phyloP scores from a whole-genome alignment of 352 stramenopile genomes.

The Phytophthora quininea region DNA sequence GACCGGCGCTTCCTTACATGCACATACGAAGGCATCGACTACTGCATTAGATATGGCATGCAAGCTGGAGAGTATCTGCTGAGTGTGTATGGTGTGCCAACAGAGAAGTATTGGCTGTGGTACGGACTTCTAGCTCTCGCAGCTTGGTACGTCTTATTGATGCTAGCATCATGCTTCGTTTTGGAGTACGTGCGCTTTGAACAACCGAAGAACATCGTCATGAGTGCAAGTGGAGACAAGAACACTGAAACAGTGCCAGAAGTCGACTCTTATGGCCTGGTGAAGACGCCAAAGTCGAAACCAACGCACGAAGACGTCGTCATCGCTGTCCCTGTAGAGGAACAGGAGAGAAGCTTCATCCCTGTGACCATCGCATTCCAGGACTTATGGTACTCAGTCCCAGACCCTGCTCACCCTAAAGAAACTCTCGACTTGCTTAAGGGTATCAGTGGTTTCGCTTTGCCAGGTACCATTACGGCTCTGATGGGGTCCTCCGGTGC shows the following conservation, averaged over 20 bases:
- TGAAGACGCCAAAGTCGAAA: constrained; percentile 14
- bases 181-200: constrained; percentile 42
- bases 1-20: constrained; percentile 22
- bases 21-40: constrained; percentile 35
- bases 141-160: constrained; percentile 25
- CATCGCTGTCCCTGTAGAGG: not conserved
- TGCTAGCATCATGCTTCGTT: constrained; percentile 28
- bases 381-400: constrained; percentile 49
- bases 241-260: not conserved
- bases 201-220: constrained; percentile 3
- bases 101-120: constrained; percentile 28
- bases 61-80: constrained; percentile 39
- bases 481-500: constrained; percentile 68
- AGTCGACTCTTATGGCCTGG: constrained; percentile 9
- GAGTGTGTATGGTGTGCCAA: constrained; percentile 29
- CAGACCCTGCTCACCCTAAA: constrained; percentile 30
- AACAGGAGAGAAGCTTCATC: constrained; percentile 20
- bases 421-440: constrained; percentile 71
- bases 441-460: constrained; percentile 56
- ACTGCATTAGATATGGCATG: constrained; percentile 33
- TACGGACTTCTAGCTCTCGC: constrained; percentile 34
- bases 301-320: not conserved
- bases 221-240: not conserved
- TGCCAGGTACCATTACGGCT: constrained; percentile 55
- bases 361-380: constrained; percentile 46